Evolutionary conservation across 2,329 filamentous ascomycete genomes (phyloP), one percentile per base, ranked within the genome.

Genomic region (Westerdykella aurantiaca): DNA sequence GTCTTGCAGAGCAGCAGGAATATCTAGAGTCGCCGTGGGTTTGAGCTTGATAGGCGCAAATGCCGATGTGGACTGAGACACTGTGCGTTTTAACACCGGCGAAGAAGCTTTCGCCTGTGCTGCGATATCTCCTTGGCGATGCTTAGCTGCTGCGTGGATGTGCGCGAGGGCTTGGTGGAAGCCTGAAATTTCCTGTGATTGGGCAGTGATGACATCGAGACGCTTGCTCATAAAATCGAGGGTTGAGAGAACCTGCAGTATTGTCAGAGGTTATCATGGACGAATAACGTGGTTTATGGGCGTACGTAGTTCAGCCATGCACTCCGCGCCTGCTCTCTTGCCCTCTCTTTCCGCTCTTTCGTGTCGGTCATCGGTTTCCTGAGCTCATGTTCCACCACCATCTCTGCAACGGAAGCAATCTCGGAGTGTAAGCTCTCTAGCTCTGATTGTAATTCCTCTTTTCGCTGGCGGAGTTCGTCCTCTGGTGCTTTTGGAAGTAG

Each of bases 361-460:
- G 58, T 56, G 10, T 67, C 61, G 5, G 79, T 65, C 1, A 83
- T 79, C 0, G 83, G 83, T 46, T 80, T 76, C 5, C 84, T 71
- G 51, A 82, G 76, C 57, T 85, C 80, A 53, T 84, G 78, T 51
- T 86, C 81, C 1, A 82, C 74, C 0, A 83, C 80, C 79, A 88
- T 87, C 49, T 85, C 79, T 6, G 82, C 78, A 2, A 88, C 80
- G 0, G 83, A 79, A 0, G 83, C 69, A 34, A 88, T 81, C 57
- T 88, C 85, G 0, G 81, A 71, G 52, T 85, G 83, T 3, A 88
- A 69, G 4, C 82, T 85, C 51, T 86, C 81, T 1, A 88, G 70
- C 56, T 87, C 84, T 25, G 78, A 76, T 53, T 82, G 77, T 2
- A 85, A 60, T 1, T 74, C 74, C 6, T 66, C 66, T 18, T 77